A percentile compares a stretch with the other conserved stretches of the same genome.
These are phyloP conservation scores for Cyberlindnera samutprakarnensis DNA, from an alignment of 805 yeast genomes.

Conservation along the genomic window DNA sequence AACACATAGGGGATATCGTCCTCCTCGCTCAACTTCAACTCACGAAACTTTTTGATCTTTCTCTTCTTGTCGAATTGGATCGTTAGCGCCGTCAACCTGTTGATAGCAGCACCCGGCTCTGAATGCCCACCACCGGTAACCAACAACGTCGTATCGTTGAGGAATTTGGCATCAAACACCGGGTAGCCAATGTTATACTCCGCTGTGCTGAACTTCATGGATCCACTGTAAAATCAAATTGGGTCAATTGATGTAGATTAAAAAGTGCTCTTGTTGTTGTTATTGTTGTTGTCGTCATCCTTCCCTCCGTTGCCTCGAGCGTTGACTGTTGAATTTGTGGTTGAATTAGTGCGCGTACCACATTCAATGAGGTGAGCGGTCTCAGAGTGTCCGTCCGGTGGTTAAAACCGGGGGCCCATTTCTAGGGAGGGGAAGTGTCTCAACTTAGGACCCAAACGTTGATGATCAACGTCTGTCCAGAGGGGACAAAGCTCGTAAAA, in stretches of 20 bases:
- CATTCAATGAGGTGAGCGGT: no score
- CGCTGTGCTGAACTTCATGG: constrained; percentile 17
- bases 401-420: no score
- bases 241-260: neutral
- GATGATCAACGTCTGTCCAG: no score
- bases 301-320: no score
- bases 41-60: constrained; percentile 60
- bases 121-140: constrained; percentile 66
- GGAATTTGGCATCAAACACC: constrained; percentile 69
- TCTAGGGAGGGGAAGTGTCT: no score
- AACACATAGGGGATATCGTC: constrained; percentile 84
- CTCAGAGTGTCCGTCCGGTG: no score
- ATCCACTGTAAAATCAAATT: no score
- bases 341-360: no score
- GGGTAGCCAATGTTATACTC: constrained; percentile 55
- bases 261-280: neutral
- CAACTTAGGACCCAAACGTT: no score
- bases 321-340: no score
- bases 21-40: constrained; percentile 50
- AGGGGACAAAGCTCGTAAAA: no score
- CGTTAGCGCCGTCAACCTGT: constrained; percentile 67
- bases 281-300: neutral
- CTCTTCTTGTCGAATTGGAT: constrained; percentile 46
- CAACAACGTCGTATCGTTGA: constrained; percentile 52
- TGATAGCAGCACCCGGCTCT: constrained; percentile 48